These are phyloP conservation scores for Ambrosia trifida DNA, from an alignment of 129 eudicot species.

Conservation along the genomic window DNA sequence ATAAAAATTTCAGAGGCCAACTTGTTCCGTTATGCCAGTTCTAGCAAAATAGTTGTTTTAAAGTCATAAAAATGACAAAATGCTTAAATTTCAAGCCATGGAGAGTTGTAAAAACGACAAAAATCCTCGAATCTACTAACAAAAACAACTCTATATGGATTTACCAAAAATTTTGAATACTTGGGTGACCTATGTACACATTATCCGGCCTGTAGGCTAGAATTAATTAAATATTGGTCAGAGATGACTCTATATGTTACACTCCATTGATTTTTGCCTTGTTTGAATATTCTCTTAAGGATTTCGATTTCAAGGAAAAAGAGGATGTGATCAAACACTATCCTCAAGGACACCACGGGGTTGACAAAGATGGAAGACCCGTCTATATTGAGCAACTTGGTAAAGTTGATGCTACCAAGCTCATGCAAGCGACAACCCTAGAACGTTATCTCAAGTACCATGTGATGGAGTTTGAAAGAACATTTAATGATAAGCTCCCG, in stretches of 20 bases:
- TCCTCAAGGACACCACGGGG: slow-evolving; percentile 99
- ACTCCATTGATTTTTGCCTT: slow-evolving; percentile 12
- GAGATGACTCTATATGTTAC: slow-evolving; percentile 11
- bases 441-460: slow-evolving; percentile 90
- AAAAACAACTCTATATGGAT: too few species aligned
- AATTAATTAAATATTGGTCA: background rate
- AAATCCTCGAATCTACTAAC: background rate
- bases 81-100: background rate
- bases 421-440: slow-evolving; percentile 88
- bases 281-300: slow-evolving; percentile 39
- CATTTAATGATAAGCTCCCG: slow-evolving; percentile 83
- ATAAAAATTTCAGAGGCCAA: background rate
- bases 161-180: background rate
- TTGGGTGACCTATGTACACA: background rate
- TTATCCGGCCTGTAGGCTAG: background rate
- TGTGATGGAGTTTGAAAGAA: slow-evolving; percentile 92
- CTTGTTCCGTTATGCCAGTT: background rate
- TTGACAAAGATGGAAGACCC: slow-evolving; percentile 91
- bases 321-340: slow-evolving; percentile 81
- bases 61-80: background rate
- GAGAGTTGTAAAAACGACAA: background rate
- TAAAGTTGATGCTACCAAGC: slow-evolving; percentile 81
- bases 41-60: background rate
- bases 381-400: slow-evolving; percentile 91
- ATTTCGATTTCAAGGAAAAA: slow-evolving; percentile 81